A percentile compares a stretch with the other conserved stretches of the same genome.
Evolutionary conservation across 495 filamentous ascomycete genomes (phyloP).

Genomic region (Neurospora sp.): DNA sequence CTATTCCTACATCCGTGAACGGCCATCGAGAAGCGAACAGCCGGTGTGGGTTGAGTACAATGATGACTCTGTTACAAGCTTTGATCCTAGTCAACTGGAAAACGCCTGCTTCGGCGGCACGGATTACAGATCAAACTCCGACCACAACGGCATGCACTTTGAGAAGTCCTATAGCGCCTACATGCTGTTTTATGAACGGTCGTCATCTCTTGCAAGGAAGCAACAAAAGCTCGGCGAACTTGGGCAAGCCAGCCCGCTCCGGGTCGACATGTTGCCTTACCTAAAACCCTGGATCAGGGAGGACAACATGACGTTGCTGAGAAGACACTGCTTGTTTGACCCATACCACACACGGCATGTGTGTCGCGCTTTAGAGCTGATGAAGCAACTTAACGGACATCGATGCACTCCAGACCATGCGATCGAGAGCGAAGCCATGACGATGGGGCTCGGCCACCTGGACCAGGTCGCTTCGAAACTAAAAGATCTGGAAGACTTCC

Average conservation of each 20-base stretch:
- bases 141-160: conserved; percentile 33
- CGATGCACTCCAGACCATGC: conserved; percentile 40
- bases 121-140: conserved; percentile 39
- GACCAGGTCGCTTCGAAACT: conserved; percentile 68
- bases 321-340: conserved; percentile 75
- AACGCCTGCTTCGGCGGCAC: conserved; percentile 71
- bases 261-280: conserved; percentile 43
- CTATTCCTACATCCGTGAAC: conserved; percentile 85
- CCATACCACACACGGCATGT: conserved; percentile 61
- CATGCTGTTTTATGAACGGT: conserved; percentile 94
- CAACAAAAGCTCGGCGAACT: conserved; percentile 27
- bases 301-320: conserved; percentile 64
- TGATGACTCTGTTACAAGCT: conserved; percentile 67
- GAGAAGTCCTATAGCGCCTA: conserved; percentile 83
- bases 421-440: conserved; percentile 51
- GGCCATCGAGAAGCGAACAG: conserved; percentile 43
- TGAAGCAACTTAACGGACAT: conserved; percentile 28
- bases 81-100: conserved; percentile 64
- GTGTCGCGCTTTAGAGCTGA: conserved; percentile 43
- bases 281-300: conserved; percentile 53
- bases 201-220: conserved; percentile 48
- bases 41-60: conserved; percentile 86
- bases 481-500: conserved; percentile 59
- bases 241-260: conserved; percentile 37
- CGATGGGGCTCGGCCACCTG: conserved; percentile 61